These are phyloP conservation scores for Kodamaea sp. DNA, from an alignment of 1,139 yeast species.

Conservation along the genomic window DNA sequence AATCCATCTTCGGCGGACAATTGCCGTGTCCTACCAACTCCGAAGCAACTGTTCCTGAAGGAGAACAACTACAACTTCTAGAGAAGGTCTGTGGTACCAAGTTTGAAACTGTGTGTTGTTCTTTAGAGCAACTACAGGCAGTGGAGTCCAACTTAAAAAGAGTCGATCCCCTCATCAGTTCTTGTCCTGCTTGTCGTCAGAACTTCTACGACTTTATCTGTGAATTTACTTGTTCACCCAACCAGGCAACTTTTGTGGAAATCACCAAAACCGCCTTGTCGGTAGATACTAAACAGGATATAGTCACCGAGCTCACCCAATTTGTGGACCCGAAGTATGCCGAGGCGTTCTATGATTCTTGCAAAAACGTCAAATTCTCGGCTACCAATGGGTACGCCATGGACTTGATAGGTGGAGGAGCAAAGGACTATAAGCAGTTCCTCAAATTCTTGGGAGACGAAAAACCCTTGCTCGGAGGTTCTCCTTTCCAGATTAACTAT, in stretches of 20 bases:
- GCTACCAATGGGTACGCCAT: slow-evolving; percentile 96
- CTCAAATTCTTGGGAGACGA: slow-evolving; percentile 91
- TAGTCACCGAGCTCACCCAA: slow-evolving; percentile 73
- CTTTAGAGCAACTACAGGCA: slow-evolving; percentile 34
- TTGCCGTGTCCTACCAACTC: slow-evolving; percentile 73
- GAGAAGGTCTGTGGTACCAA: slow-evolving; percentile 69
- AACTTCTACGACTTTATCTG: slow-evolving; percentile 87
- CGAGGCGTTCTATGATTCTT: slow-evolving; percentile 68
- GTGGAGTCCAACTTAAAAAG: slow-evolving; percentile 58
- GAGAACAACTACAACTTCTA: slow-evolving; percentile 42
- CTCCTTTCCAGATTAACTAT: slow-evolving; percentile 91
- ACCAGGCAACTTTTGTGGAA: slow-evolving; percentile 75
- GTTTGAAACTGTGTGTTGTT: slow-evolving; percentile 50
- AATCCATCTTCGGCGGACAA: slow-evolving; percentile 72
- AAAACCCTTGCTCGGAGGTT: slow-evolving; percentile 89
- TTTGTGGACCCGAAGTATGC: slow-evolving; percentile 65
- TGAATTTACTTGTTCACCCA: slow-evolving; percentile 85
- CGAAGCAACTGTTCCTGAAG: slow-evolving; percentile 38
- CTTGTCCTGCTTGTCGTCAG: slow-evolving; percentile 92
- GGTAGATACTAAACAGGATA: slow-evolving; percentile 48
- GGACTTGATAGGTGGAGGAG: slow-evolving; percentile 98
- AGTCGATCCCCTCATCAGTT: slow-evolving; percentile 78
- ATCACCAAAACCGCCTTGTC: slow-evolving; percentile 60
- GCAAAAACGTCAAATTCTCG: slow-evolving; percentile 85
- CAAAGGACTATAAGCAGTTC: slow-evolving; percentile 68